phyloP scores from a whole-genome alignment of 306 rosid genomes.

The Gynostemma pentaphyllum region DNA sequence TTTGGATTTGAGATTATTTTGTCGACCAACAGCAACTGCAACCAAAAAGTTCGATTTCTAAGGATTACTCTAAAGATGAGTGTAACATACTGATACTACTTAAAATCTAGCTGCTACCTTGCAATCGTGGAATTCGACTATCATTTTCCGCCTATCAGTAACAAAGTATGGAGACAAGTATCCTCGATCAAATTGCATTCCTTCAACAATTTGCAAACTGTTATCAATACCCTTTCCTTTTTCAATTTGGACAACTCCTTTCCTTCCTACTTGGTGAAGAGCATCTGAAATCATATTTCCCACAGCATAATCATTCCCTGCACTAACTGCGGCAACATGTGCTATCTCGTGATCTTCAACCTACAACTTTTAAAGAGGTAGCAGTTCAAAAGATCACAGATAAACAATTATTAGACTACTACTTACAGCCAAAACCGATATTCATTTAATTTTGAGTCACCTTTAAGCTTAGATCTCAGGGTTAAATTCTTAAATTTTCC shows the following conservation, averaged over 20 bases:
- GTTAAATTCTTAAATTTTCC: background rate
- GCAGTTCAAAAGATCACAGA: slow-evolving; percentile 12
- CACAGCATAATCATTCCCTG: slow-evolving; percentile 70
- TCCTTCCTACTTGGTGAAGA: slow-evolving; percentile 58
- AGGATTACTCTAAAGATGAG: slow-evolving; percentile 22
- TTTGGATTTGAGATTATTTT: slow-evolving; percentile 55
- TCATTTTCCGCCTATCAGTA: slow-evolving; percentile 59
- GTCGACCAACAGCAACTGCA: slow-evolving; percentile 86
- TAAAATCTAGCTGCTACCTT: slow-evolving; percentile 37
- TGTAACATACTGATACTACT: slow-evolving; percentile 6
- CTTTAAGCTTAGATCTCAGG: background rate
- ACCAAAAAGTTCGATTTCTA: slow-evolving; percentile 22
- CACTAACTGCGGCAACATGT: slow-evolving; percentile 85
- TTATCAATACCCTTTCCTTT: slow-evolving; percentile 49
- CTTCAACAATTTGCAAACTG: slow-evolving; percentile 72
- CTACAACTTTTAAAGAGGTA: slow-evolving; percentile 31
- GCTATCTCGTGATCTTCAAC: slow-evolving; percentile 66
- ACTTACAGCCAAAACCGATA: slow-evolving; percentile 2
- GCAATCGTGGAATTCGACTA: slow-evolving; percentile 67
- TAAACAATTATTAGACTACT: background rate
- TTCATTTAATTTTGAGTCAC: background rate
- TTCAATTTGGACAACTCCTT: slow-evolving; percentile 78
- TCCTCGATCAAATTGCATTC: slow-evolving; percentile 89
- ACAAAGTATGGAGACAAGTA: slow-evolving; percentile 77
- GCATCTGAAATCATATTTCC: slow-evolving; percentile 83